Evolutionary conservation across 1,284 basidiomycete species (phyloP).

Genomic region (Apiotrichum akiyoshidainum): DNA sequence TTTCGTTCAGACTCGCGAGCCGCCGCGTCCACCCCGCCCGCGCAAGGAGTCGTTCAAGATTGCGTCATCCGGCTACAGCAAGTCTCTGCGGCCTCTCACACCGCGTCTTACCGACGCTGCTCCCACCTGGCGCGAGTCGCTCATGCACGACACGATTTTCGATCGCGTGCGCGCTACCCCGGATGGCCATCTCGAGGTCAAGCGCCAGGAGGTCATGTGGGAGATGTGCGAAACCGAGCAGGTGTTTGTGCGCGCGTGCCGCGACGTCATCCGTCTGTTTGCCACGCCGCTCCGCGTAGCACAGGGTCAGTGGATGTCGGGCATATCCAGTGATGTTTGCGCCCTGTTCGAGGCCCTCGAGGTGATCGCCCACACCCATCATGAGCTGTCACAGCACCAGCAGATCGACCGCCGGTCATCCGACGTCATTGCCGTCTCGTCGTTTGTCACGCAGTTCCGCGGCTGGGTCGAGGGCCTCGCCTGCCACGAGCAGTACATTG

Average conservation of each 20-base stretch:
- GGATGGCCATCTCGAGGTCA: conserved; percentile 56
- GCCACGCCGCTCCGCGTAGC: conserved; percentile 67
- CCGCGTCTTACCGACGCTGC: conserved; percentile 2
- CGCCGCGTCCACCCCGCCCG: conserved; percentile 29
- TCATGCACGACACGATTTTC: conserved; percentile 26
- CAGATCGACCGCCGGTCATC: conserved; percentile 47
- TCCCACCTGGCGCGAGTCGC: conserved; percentile 33
- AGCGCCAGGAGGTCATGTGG: conserved; percentile 66
- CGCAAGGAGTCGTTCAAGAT: conserved; percentile 39
- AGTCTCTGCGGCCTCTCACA: conserved; percentile 22
- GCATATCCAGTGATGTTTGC: conserved; percentile 65
- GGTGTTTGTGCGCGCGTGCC: conserved; percentile 63
- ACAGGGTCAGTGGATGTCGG: conserved; percentile 71
- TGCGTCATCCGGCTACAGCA: conserved; percentile 38
- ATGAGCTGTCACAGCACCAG: conserved; percentile 59
- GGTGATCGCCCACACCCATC: conserved; percentile 73
- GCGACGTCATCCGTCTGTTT: conserved; percentile 64
- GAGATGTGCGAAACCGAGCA: conserved; percentile 67
- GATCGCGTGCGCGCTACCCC: conserved; percentile 16
- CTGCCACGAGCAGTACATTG: conserved; percentile 79
- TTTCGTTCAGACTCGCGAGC: conserved; percentile 18
- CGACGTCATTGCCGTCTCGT: conserved; percentile 49
- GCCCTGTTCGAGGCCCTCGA: conserved; percentile 79
- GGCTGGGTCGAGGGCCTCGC: conserved; percentile 65
- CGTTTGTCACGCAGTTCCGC: conserved; percentile 60